These are phyloP conservation scores for Zangia roseola DNA, from an alignment of 768 basidiomycete genomes.

Conservation along the genomic window DNA sequence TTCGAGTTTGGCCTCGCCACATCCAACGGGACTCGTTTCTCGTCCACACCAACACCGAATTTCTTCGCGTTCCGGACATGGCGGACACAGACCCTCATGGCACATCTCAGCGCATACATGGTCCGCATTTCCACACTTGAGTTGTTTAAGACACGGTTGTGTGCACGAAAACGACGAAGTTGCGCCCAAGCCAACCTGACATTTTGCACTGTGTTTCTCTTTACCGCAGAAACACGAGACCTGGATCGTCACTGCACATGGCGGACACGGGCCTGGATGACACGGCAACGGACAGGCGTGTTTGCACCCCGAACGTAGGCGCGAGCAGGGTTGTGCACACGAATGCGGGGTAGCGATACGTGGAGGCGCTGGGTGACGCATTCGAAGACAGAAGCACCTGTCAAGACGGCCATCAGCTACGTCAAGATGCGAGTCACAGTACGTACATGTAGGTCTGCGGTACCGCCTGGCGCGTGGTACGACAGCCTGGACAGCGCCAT, in stretches of 20 bases:
- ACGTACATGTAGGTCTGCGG: conserved; percentile 64
- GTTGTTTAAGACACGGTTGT: conserved; percentile 37
- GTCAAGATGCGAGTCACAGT: too few relatives aligned
- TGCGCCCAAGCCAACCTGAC: conserved; percentile 48
- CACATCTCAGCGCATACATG: conserved; percentile 71
- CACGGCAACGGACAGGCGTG: conserved; percentile 85
- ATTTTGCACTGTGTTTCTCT: conserved; percentile 34
- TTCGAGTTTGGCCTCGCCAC: conserved; percentile 59
- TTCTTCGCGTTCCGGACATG: conserved; percentile 55
- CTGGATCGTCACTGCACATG: conserved; percentile 78
- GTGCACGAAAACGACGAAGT: conserved; percentile 35
- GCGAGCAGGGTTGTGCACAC: conserved; percentile 68
- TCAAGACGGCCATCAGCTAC: too few relatives aligned
- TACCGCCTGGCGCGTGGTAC: conserved; percentile 65
- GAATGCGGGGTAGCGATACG: conserved; percentile 75
- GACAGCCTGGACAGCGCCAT: conserved; percentile 96
- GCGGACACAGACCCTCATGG: conserved; percentile 72
- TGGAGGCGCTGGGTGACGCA: conserved; percentile 67
- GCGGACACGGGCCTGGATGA: conserved; percentile 96
- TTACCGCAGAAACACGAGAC: conserved; percentile 81
- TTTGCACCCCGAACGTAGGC: conserved; percentile 56
- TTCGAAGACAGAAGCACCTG: conserved; percentile 84
- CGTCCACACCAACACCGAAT: conserved; percentile 82
- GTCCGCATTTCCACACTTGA: conserved; percentile 62
- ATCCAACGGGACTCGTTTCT: conserved; percentile 53